Base-by-base conservation (phyloP, 768 basidiomycete genomes). In the Sporobolomyces roseus region DNA sequence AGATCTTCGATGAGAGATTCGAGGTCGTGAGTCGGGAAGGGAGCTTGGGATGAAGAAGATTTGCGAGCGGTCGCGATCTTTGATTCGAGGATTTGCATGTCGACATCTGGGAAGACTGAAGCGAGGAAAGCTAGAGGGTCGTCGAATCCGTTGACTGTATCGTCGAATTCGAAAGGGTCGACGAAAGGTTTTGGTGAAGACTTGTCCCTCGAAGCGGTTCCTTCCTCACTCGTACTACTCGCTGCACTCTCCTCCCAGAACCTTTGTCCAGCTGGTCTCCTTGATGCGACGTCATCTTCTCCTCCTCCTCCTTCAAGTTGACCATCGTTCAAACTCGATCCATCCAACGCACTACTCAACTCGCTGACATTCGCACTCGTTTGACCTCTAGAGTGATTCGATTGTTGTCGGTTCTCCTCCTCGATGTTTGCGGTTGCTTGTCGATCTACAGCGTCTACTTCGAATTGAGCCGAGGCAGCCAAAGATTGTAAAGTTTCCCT, bases 81-180 rank as follows among this genome's bases (percentile, higher is more conserved):
- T 21, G 54, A 33, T 32, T 62, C 53, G 41, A 68, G 63, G 19
- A 35, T 29, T 2, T 49, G 29, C 48, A 72, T 29, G 25, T 67
- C 52, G 32, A 72, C 36, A 61, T 67, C 63, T 32, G 71, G 71
- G 21, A 72, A 72, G 30, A 72, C 67, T 32, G 54, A 52, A 10
- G 61, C 66, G 36, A 72, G 50, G 66, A 72, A 72, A 10, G 63
- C 66, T 54, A 72, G 60, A 35, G 71, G 71, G 32, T 72, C 71
- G 50, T 72, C 67, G 38, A 33, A 30, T 23, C 58, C 66, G 21
- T 60, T 53, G 51, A 46, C 43, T 30, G 51, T 45, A 16, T 41
- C 45, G 33, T 62, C 50, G 21, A 43, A 62, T 4, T 51, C 61
- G 35, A 43, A 62, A 27, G 50, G 61, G 17, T 53, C 63, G 51